Percentiles rank a stretch among this genome's conserved stretches.
Evolutionary conservation across 768 basidiomycete genomes (phyloP).

Genomic region (Lactarius pseudohatsudake): DNA sequence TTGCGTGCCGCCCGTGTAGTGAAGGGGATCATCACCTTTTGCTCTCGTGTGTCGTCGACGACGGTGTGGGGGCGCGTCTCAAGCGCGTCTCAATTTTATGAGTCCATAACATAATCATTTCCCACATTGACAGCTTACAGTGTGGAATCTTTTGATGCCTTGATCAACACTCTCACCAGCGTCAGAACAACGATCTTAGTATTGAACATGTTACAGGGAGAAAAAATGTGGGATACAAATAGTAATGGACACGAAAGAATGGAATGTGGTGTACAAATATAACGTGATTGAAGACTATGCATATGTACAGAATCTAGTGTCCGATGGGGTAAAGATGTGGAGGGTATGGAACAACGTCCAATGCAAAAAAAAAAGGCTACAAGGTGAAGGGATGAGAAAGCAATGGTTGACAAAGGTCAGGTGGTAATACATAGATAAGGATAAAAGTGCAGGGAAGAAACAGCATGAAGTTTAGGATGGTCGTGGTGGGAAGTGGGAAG

Average conservation of each 20-base stretch:
- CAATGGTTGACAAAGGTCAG: neutral
- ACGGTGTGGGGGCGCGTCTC: neutral
- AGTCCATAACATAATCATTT: conserved; percentile 13
- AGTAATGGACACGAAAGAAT: conserved; percentile 4
- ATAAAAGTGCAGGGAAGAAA: neutral
- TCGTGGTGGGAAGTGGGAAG: neutral
- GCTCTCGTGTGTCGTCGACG: conserved; percentile 11
- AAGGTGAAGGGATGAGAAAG: neutral
- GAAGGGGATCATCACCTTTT: conserved; percentile 35
- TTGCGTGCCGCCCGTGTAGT: conserved; percentile 30
- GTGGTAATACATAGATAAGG: neutral
- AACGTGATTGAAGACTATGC: neutral
- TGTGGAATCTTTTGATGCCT: no score
- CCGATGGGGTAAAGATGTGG: neutral
- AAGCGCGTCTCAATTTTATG: conserved; percentile 11
- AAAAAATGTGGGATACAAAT: conserved; percentile 3
- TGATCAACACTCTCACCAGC: no score
- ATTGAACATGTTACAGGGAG: neutral
- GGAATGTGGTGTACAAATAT: conserved; percentile 3
- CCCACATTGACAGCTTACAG: neutral
- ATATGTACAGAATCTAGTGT: neutral
- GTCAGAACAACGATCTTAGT: neutral
- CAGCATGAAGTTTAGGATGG: neutral
- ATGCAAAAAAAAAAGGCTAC: neutral
- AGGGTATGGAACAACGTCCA: neutral